A percentile compares a stretch with the other conserved stretches of the same genome.
These are phyloP conservation scores for Clonostachys sp. DNA, from an alignment of 2,329 filamentous ascomycete genomes.

Conservation along the genomic window DNA sequence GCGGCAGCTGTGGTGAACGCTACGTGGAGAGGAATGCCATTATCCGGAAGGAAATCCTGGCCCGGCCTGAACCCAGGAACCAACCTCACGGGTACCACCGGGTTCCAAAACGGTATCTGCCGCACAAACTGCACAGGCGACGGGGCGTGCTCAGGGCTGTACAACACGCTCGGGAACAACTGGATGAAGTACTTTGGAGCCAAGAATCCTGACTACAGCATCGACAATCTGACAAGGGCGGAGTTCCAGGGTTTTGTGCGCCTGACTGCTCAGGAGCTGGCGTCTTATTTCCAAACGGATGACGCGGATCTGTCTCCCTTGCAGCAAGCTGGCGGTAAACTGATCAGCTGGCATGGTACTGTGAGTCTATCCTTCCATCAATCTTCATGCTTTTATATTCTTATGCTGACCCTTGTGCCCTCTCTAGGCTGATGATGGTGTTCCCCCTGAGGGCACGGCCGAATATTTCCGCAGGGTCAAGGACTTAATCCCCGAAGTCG, in stretches of 20 bases:
- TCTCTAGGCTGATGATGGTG: too few relatives aligned
- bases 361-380: not conserved
- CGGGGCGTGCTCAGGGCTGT: not conserved
- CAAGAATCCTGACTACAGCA: constrained; percentile 1
- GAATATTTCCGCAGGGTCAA: constrained; percentile 18
- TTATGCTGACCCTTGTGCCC: not conserved
- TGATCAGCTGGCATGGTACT: constrained; percentile 34
- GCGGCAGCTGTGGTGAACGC: constrained; percentile 9
- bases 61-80: constrained; percentile 5
- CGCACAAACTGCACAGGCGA: constrained; percentile 1
- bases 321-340: constrained; percentile 26
- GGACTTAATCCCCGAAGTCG: constrained; percentile 7
- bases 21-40: constrained; percentile 6
- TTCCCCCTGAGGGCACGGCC: not conserved
- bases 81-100: constrained; percentile 4
- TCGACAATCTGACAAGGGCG: not conserved
- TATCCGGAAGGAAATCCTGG: not conserved
- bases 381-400: not conserved
- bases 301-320: constrained; percentile 19
- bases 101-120: not conserved
- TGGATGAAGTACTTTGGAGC: not conserved
- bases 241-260: not conserved
- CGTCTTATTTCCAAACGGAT: constrained; percentile 11
- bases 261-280: not conserved
- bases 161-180: not conserved